These are phyloP conservation scores for Coemansia sp. DNA, from an alignment of 192 early-diverging fungal genomes.

Conservation along the genomic window DNA sequence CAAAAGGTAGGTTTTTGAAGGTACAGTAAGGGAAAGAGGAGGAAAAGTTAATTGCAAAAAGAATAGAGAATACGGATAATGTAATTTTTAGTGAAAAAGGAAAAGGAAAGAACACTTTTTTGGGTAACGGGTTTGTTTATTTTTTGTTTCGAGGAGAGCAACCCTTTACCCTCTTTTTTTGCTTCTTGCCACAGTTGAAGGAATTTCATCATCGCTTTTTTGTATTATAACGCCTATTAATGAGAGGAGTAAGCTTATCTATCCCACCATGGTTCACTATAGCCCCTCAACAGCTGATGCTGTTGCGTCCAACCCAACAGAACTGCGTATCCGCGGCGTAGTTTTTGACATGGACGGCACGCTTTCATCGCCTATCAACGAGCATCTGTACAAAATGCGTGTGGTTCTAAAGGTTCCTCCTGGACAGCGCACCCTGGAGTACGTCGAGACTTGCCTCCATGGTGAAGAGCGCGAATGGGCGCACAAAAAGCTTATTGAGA, in stretches of 20 bases:
- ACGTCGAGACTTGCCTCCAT: conserved; percentile 35
- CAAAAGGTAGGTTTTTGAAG: not conserved
- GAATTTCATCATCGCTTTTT: too few species aligned
- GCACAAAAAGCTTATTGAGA: conserved; percentile 34
- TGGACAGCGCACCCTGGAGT: conserved; percentile 35
- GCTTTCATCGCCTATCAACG: conserved; percentile 47
- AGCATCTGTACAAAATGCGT: conserved; percentile 41
- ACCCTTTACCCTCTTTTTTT: too few species aligned
- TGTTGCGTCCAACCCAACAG: conserved; percentile 14
- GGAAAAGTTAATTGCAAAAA: not conserved
- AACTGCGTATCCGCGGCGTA: conserved; percentile 47
- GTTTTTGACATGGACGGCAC: conserved; percentile 58
- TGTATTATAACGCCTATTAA: too few species aligned
- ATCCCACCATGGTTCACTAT: conserved; percentile 31
- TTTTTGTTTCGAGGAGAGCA: too few species aligned
- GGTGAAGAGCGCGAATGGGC: conserved; percentile 34
- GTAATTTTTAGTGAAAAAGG: not conserved
- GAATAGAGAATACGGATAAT: too few species aligned
- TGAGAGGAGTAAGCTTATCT: not conserved
- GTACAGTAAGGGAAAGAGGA: not conserved
- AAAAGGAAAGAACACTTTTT: not conserved
- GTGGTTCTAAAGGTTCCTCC: conserved; percentile 35
- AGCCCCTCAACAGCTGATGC: conserved; percentile 34
- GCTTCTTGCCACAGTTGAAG: too few species aligned
- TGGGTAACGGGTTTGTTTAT: too few species aligned